Conservation (phyloP, 345 rosid genomes). For the Triadica sebifera region DNA sequence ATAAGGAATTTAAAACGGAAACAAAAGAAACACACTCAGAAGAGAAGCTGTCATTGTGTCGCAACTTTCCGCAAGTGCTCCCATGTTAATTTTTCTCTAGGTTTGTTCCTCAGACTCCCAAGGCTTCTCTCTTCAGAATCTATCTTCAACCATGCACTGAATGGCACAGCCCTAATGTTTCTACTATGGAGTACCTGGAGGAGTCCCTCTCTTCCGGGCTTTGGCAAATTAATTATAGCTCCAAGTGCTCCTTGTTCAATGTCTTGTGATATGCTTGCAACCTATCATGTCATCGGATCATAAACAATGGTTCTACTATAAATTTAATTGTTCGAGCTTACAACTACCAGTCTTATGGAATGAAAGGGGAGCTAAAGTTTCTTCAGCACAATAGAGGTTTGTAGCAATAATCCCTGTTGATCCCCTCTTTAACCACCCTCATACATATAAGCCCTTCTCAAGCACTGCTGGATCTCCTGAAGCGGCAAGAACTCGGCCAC, state of each 20-base stretch:
- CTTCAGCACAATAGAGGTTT: conserved; percentile 87
- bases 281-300: conserved; percentile 37
- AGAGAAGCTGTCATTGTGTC: conserved; percentile 13
- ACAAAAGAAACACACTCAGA: neutral
- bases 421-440: conserved; percentile 97
- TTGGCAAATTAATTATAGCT: conserved; percentile 26
- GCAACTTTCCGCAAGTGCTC: conserved; percentile 52
- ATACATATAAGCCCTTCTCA: conserved; percentile 74
- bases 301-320: neutral
- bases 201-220: conserved; percentile 74
- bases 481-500: conserved; percentile 62
- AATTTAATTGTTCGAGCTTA: neutral
- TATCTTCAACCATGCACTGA: conserved; percentile 70
- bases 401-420: conserved; percentile 88
- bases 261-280: conserved; percentile 73
- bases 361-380: conserved; percentile 59
- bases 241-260: conserved; percentile 44
- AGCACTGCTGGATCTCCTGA: conserved; percentile 38
- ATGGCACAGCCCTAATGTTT: conserved; percentile 47
- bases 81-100: conserved; percentile 68
- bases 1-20: too few relatives aligned
- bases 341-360: neutral
- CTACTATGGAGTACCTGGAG: conserved; percentile 47
- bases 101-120: conserved; percentile 58
- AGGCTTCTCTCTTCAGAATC: conserved; percentile 66